phyloP scores from a whole-genome alignment of 345 rosid genomes.

The Salix udensis region DNA sequence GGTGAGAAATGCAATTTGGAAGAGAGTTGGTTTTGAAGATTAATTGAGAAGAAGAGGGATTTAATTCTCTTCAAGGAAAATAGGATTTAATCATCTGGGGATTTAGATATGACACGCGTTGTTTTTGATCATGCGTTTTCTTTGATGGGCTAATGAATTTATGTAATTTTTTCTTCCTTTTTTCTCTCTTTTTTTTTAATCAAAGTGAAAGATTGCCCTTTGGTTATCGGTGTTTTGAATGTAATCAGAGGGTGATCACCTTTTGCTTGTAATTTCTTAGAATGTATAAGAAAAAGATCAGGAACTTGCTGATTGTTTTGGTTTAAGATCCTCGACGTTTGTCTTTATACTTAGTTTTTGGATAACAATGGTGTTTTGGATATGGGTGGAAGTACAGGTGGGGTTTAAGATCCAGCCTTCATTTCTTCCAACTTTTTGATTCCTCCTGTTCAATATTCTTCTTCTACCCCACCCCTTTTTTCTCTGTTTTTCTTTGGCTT shows the following conservation, averaged over 20 bases:
- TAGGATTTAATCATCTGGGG: not conserved
- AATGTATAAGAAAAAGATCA: not conserved
- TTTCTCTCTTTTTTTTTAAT: no score
- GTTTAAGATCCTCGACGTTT: not conserved
- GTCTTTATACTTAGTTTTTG: not conserved
- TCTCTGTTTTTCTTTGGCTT: not conserved
- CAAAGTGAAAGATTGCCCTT: not conserved
- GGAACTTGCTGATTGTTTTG: not conserved
- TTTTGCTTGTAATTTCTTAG: not conserved
- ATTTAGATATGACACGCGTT: not conserved
- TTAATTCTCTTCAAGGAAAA: not conserved
- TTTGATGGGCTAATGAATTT: not conserved
- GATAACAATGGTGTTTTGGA: not conserved
- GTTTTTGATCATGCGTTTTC: not conserved
- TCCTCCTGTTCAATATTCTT: not conserved
- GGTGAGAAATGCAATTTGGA: slow-evolving; percentile 49
- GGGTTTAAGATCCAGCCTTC: not conserved
- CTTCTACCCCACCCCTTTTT: no score
- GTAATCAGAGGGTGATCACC: slow-evolving; percentile 4
- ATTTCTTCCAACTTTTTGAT: not conserved
- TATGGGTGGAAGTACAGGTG: not conserved
- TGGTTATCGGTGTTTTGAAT: slow-evolving; percentile 7
- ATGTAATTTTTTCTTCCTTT: not conserved
- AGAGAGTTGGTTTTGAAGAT: slow-evolving; percentile 47
- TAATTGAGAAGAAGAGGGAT: slow-evolving; percentile 7